phyloP scores from a whole-genome alignment of 257 asterid genomes.

The Plantago ovata region DNA sequence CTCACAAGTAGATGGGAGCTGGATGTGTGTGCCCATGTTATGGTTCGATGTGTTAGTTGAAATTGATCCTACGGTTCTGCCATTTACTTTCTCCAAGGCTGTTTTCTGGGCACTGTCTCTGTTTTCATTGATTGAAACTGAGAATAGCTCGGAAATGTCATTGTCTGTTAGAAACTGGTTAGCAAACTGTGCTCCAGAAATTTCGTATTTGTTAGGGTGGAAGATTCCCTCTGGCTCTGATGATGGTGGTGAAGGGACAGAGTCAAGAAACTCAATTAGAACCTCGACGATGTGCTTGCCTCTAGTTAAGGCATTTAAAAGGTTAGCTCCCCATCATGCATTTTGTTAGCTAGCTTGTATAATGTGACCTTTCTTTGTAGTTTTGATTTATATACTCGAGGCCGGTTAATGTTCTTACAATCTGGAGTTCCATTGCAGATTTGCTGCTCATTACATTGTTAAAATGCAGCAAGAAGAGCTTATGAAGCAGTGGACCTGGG shows the following conservation, averaged over 20 bases:
- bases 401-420: background rate
- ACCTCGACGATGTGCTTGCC: slow-evolving; percentile 73
- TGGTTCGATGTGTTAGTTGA: slow-evolving; percentile 95
- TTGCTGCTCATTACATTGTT: slow-evolving; percentile 58
- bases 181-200: slow-evolving; percentile 63
- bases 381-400: slow-evolving; percentile 1
- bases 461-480: slow-evolving; percentile 72
- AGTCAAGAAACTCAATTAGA: slow-evolving; percentile 64
- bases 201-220: slow-evolving; percentile 81
- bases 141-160: slow-evolving; percentile 40
- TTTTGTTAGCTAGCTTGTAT: slow-evolving; percentile 20
- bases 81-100: slow-evolving; percentile 78
- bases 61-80: slow-evolving; percentile 67
- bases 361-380: background rate
- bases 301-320: slow-evolving; percentile 81
- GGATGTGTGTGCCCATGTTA: slow-evolving; percentile 98
- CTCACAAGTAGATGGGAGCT: slow-evolving; percentile 58
- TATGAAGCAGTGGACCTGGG: slow-evolving; percentile 92
- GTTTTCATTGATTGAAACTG: slow-evolving; percentile 67
- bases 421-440: slow-evolving; percentile 52
- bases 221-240: slow-evolving; percentile 86
- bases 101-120: slow-evolving; percentile 88
- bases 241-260: slow-evolving; percentile 83
- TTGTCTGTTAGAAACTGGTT: slow-evolving; percentile 66
- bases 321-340: slow-evolving; percentile 41